phyloP scores from a whole-genome alignment of 2,329 filamentous ascomycete species.

The Ceratocystis alfenasii region DNA sequence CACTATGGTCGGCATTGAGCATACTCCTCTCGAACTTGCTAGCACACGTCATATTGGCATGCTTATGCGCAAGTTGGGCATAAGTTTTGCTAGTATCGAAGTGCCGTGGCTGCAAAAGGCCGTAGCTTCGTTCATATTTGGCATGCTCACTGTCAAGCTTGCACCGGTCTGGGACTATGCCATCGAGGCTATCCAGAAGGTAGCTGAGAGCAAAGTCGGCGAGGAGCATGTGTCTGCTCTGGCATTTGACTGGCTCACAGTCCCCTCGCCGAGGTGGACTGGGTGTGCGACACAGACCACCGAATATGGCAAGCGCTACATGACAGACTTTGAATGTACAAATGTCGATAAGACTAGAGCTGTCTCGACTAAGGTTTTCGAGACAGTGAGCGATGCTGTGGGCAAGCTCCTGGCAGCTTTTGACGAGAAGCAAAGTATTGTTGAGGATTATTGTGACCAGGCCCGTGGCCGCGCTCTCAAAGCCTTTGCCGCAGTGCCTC shows the following conservation, averaged over 20 bases:
- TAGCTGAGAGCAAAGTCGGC: constrained; percentile 57
- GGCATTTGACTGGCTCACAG: constrained; percentile 65
- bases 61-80: constrained; percentile 66
- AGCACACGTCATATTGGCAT: constrained; percentile 69
- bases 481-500: constrained; percentile 60
- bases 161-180: constrained; percentile 82
- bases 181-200: constrained; percentile 59
- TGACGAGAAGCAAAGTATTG: constrained; percentile 47
- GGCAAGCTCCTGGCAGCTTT: constrained; percentile 53
- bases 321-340: constrained; percentile 75
- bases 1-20: constrained; percentile 66
- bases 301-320: constrained; percentile 30
- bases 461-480: constrained; percentile 69
- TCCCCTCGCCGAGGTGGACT: constrained; percentile 44
- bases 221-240: constrained; percentile 61
- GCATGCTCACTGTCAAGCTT: constrained; percentile 74
- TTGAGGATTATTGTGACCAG: constrained; percentile 40
- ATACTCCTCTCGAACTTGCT: constrained; percentile 64
- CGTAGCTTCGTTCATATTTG: constrained; percentile 75
- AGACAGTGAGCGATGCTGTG: constrained; percentile 40
- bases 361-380: constrained; percentile 40
- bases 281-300: constrained; percentile 32
- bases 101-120: constrained; percentile 57
- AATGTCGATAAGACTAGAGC: constrained; percentile 52
- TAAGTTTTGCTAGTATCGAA: constrained; percentile 47